These are phyloP conservation scores for Coelastrella sp. DNA, from an alignment of 139 green algal genomes.

Conservation along the genomic window DNA sequence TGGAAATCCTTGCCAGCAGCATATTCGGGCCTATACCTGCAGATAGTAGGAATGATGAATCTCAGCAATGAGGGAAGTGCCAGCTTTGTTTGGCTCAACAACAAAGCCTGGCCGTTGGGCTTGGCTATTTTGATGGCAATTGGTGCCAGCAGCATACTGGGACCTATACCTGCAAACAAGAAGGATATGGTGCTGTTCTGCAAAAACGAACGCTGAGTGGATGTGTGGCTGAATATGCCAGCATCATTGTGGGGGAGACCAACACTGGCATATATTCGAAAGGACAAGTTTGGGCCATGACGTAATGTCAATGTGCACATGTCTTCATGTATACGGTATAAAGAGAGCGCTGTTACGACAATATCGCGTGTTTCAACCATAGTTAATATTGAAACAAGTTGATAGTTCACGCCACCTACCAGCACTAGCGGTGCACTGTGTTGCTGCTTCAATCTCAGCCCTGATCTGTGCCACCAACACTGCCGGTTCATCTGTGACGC, in stretches of 20 bases:
- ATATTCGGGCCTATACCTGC: constrained; percentile 85
- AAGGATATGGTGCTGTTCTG: not conserved
- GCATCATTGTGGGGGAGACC: no score
- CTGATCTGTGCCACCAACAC: constrained; percentile 70
- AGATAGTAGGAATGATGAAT: not conserved
- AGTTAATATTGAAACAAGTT: no score
- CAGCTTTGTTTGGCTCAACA: not conserved
- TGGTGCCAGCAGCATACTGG: constrained; percentile 63
- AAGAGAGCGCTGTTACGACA: no score
- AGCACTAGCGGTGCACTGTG: constrained; percentile 75
- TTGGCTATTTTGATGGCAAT: constrained; percentile 89
- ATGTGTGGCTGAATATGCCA: no score
- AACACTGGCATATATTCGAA: no score
- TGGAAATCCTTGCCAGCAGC: constrained; percentile 89
- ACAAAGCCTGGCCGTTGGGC: constrained; percentile 80
- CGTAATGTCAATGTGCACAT: no score
- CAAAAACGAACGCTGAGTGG: no score
- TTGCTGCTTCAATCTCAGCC: constrained; percentile 61
- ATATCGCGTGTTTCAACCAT: no score
- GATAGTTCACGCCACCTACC: constrained; percentile 38
- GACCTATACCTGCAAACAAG: not conserved
- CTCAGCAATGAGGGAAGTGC: no score
- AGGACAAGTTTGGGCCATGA: no score
- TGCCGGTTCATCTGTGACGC: constrained; percentile 72
- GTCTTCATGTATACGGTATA: no score